Evolutionary conservation across 2,329 filamentous ascomycete genomes (phyloP), one percentile per base, ranked within the genome.

Genomic region (Fusarium bulbicola): DNA sequence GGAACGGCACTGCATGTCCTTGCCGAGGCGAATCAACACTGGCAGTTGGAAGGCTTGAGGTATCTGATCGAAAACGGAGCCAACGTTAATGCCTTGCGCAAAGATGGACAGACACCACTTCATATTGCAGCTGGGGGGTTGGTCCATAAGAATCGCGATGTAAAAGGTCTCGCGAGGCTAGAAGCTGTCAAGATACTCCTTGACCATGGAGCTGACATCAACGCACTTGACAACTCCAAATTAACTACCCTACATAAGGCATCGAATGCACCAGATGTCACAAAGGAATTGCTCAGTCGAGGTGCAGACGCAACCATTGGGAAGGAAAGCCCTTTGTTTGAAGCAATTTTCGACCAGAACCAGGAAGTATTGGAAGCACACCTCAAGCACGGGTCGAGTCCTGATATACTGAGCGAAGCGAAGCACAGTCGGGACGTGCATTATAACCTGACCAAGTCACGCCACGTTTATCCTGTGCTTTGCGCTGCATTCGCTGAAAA

Each of bases 1-100:
- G 57, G 49, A 3, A 76, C 68, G 5, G 73, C 72, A 20, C 61
- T 77, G 2, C 75, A 77, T 49, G 11, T 73, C 1, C 61, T 77
- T 5, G 74, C 74, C 6, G 59, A 67, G 13, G 73, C 53, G 6
- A 47, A 59, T 16, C 14, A 47, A 14, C 70, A 70, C 53, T 77
- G 75, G 75, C 66, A 77, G 16, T 1, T 73, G 12, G 60, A 73
- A 11, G 74, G 30, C 12, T n/a, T 77, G 11, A 58, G 21, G 18
- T 74, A 72, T 26, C 40, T 77, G 8, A 49, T 75, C 21, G 36
- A 37, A 8, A 32, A 65, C 3, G 74, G 74, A n/a, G 72, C 74
- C 5, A 28, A 62, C 7, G 43, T 67, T 4, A 53, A 76, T 36
- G 60, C 58, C 0, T 4, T 36, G 13, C 34, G 73, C 14, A 39